These are phyloP conservation scores for Cicer arietinum DNA, from an alignment of 306 rosid species.

Conservation along the genomic window DNA sequence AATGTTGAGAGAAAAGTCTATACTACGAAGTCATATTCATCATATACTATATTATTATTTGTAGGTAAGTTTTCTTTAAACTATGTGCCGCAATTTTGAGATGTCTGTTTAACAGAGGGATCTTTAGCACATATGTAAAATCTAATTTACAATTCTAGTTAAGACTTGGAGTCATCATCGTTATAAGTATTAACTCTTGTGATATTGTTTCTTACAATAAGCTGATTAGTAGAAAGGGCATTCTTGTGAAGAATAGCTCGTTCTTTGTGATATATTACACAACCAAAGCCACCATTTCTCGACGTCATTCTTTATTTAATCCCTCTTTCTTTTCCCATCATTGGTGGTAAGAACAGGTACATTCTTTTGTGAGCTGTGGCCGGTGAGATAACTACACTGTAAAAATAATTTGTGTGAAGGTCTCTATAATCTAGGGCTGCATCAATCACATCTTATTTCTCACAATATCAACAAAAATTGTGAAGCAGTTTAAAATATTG, in stretches of 20 bases:
- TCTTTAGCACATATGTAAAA: not conserved
- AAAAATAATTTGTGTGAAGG: not conserved
- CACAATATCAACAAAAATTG: not conserved
- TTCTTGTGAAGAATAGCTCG: not conserved
- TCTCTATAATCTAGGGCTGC: not conserved
- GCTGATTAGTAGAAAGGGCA: not conserved
- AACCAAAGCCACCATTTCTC: not conserved
- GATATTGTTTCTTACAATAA: not conserved
- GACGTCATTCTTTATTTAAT: not conserved
- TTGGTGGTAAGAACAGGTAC: not conserved
- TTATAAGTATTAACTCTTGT: not conserved
- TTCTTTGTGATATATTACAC: not conserved
- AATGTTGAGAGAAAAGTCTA: not conserved
- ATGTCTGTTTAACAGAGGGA: not conserved
- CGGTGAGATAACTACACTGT: not conserved
- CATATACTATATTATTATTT: not conserved
- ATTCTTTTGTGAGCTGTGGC: not conserved
- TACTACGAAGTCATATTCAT: not conserved
- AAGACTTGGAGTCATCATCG: not conserved
- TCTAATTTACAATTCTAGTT: not conserved
- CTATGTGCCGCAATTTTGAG: not conserved
- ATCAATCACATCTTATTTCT: not conserved
- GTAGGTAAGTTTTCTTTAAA: not conserved
- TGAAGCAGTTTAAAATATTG: not conserved
- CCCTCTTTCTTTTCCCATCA: not conserved